phyloP scores from a whole-genome alignment of 805 yeast species.

The Metschnikowia picachoensis region DNA sequence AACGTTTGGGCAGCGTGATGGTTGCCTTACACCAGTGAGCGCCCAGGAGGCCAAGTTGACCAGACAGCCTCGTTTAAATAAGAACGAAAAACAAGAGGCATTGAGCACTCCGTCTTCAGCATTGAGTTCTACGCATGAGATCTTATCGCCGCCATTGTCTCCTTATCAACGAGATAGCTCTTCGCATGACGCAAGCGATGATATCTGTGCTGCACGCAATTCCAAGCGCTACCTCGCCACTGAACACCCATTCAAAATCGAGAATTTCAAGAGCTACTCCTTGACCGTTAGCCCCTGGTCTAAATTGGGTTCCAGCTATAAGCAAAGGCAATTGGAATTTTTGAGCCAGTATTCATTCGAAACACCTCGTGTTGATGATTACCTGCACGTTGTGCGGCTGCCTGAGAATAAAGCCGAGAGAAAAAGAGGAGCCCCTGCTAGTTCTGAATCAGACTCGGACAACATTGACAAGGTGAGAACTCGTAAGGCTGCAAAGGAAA shows the following conservation, averaged over 20 bases:
- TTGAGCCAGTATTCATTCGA: slow-evolving; percentile 44
- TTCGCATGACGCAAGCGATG: slow-evolving; percentile 12
- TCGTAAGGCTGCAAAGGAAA: slow-evolving; percentile 48
- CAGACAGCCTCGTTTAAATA: not conserved
- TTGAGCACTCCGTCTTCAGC: slow-evolving; percentile 1
- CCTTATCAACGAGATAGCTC: slow-evolving; percentile 18
- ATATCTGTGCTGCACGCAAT: slow-evolving; percentile 1
- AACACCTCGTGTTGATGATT: slow-evolving; percentile 2
- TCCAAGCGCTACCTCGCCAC: slow-evolving; percentile 19
- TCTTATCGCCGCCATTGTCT: slow-evolving; percentile 28
- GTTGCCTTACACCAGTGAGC: slow-evolving; percentile 31
- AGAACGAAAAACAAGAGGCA: not conserved
- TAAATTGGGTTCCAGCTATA: slow-evolving; percentile 42
- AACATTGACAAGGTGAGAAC: slow-evolving; percentile 52
- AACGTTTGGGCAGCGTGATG: slow-evolving; percentile 27
- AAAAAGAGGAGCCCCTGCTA: slow-evolving; percentile 16
- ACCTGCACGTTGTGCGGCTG: slow-evolving; percentile 8
- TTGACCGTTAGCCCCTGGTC: slow-evolving; percentile 53
- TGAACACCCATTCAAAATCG: slow-evolving; percentile 43
- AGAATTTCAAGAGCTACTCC: slow-evolving; percentile 42
- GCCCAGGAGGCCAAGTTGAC: slow-evolving; percentile 8
- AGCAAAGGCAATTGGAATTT: slow-evolving; percentile 47
- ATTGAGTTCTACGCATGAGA: slow-evolving; percentile 16
- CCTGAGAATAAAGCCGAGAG: slow-evolving; percentile 18
- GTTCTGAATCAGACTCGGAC: slow-evolving; percentile 34